Evolutionary conservation across 1,139 yeast genomes (phyloP).

Genomic region (Lodderomyces elongisporus): DNA sequence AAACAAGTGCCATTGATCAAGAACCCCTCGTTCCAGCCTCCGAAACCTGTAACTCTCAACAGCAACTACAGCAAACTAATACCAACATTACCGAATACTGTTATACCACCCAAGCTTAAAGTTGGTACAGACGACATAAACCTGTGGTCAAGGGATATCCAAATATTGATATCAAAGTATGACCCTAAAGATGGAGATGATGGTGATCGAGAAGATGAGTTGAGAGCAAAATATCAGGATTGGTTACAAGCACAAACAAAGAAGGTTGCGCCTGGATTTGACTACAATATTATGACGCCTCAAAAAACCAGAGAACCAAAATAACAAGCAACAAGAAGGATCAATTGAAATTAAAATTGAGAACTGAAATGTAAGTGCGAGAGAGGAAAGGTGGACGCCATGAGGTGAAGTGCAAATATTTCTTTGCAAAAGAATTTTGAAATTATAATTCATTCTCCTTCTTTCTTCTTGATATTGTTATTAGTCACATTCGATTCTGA

Average conservation of each 20-base stretch:
- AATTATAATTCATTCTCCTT: no score
- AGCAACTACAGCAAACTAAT: constrained; percentile 43
- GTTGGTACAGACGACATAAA: constrained; percentile 24
- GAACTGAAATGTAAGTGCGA: no score
- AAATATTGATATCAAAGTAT: constrained; percentile 14
- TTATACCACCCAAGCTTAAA: constrained; percentile 37
- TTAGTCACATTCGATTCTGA: no score
- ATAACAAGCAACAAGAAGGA: no score
- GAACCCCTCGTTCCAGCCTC: constrained; percentile 52
- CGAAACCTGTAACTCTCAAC: constrained; percentile 54
- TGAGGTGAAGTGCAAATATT: no score
- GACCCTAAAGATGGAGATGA: no score
- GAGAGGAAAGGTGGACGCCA: no score
- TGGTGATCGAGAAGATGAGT: constrained; percentile 7
- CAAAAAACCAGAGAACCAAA: no score
- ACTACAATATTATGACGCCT: constrained; percentile 34
- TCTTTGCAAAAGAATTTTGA: no score
- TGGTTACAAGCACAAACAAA: constrained; percentile 35
- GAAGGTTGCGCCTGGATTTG: constrained; percentile 42
- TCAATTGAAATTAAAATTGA: no score
- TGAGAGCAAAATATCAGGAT: constrained; percentile 16
- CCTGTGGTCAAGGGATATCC: constrained; percentile 27
- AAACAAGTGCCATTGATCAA: constrained; percentile 56
- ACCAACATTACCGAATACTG: constrained; percentile 29
- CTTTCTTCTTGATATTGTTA: no score